Conservation (phyloP, 2,329 filamentous ascomycete species). For the Calonectria multiphialidica region DNA sequence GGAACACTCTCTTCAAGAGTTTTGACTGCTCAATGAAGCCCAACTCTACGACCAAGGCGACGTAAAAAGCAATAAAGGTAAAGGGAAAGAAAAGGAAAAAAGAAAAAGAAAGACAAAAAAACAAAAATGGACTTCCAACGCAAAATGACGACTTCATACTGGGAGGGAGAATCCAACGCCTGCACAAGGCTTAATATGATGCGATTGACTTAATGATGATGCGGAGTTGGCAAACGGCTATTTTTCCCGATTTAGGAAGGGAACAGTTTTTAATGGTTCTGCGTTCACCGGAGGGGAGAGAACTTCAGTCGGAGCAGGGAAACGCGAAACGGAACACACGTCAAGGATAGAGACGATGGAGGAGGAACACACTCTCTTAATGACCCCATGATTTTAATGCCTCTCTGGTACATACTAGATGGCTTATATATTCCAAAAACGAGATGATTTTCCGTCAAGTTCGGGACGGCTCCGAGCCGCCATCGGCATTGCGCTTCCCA, state of each 20-base stretch:
- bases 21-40: conserved; percentile 48
- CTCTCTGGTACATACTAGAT: neutral
- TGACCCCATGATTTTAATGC: neutral
- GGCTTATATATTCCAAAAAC: too few relatives aligned
- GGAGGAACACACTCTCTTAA: neutral
- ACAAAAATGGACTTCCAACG: neutral
- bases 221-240: conserved; percentile 19
- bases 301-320: neutral
- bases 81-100: neutral
- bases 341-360: neutral
- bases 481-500: too few relatives aligned
- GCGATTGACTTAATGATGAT: conserved; percentile 2
- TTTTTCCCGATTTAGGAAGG: conserved; percentile 22
- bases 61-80: neutral
- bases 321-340: too few relatives aligned
- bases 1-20: conserved; percentile 55
- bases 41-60: conserved; percentile 7
- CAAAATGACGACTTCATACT: neutral
- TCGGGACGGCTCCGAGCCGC: neutral
- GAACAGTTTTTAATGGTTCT: conserved; percentile 2
- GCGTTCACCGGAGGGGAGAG: neutral
- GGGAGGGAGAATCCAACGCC: neutral
- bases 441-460: neutral
- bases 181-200: conserved; percentile 15
- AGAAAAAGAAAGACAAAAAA: neutral